Conservation (phyloP, 2,329 filamentous ascomycete genomes). For the Cadophora malorum region DNA sequence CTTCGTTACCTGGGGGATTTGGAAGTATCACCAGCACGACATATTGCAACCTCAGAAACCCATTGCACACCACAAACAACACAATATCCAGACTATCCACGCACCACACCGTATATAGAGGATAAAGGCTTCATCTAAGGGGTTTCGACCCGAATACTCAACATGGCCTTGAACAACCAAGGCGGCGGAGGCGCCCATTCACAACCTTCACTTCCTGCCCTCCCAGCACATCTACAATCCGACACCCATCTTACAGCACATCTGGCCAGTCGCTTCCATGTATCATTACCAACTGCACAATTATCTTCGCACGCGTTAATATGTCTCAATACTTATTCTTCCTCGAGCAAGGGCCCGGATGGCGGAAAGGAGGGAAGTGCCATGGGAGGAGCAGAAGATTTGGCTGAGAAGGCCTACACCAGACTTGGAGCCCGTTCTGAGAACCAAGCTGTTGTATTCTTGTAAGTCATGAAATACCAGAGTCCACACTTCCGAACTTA, state of each 20-base stretch:
- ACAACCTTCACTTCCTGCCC: slow-evolving; percentile 84
- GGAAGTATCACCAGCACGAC: slow-evolving; percentile 8
- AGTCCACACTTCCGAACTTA: not conserved
- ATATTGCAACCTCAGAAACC: slow-evolving; percentile 14
- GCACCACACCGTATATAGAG: slow-evolving; percentile 18
- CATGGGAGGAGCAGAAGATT: slow-evolving; percentile 89
- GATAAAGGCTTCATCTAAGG: not conserved
- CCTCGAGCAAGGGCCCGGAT: slow-evolving; percentile 86
- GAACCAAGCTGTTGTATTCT: slow-evolving; percentile 89
- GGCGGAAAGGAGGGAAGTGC: slow-evolving; percentile 90
- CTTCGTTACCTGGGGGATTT: slow-evolving; percentile 34
- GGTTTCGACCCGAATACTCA: slow-evolving; percentile 28
- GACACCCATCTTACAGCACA: slow-evolving; percentile 82
- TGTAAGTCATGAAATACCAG: slow-evolving; percentile 66
- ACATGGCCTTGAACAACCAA: slow-evolving; percentile 30
- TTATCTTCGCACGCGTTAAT: slow-evolving; percentile 93
- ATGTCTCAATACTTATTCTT: slow-evolving; percentile 92
- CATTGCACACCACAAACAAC: not conserved
- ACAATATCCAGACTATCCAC: slow-evolving; percentile 10
- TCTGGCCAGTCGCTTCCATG: slow-evolving; percentile 89
- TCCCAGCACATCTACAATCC: slow-evolving; percentile 83
- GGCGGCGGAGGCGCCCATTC: slow-evolving; percentile 67
- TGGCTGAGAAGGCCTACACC: slow-evolving; percentile 85
- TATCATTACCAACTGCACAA: slow-evolving; percentile 83
- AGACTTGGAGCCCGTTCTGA: slow-evolving; percentile 87